Conservation (phyloP, 1,284 basidiomycete genomes). For the Grifola frondosa region DNA sequence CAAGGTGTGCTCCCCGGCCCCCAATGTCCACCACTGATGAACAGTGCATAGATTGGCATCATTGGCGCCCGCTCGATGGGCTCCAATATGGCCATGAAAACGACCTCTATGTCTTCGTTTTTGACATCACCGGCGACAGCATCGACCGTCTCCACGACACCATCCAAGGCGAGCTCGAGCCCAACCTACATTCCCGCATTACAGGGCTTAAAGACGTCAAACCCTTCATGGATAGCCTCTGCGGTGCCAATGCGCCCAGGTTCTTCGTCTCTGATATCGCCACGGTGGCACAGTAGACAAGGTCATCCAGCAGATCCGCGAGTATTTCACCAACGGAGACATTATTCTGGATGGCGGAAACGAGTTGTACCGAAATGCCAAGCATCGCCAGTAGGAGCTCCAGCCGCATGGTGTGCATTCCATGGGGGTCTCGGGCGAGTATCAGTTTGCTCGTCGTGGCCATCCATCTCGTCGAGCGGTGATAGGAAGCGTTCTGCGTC, state of each 20-base stretch:
- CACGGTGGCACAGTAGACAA: constrained; percentile 22
- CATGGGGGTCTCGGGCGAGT: constrained; percentile 25
- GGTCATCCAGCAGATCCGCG: constrained; percentile 13
- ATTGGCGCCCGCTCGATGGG: constrained; percentile 28
- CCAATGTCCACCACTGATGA: not conserved
- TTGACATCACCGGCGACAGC: constrained; percentile 18
- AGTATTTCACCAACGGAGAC: constrained; percentile 17
- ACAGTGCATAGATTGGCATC: constrained; percentile 18
- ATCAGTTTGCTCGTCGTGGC: constrained; percentile 23
- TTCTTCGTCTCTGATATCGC: constrained; percentile 25
- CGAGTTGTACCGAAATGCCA: constrained; percentile 23
- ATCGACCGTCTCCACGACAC: constrained; percentile 15
- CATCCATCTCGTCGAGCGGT: constrained; percentile 19
- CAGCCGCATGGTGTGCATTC: constrained; percentile 15
- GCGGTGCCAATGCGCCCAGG: constrained; percentile 17
- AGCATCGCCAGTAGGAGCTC: constrained; percentile 19
- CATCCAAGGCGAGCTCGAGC: constrained; percentile 11
- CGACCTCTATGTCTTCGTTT: constrained; percentile 21
- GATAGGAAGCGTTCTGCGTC: constrained; percentile 18
- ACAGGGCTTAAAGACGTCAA: constrained; percentile 21
- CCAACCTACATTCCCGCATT: constrained; percentile 14
- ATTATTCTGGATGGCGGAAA: constrained; percentile 25
- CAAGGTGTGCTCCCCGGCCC: constrained; percentile 1
- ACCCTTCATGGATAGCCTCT: constrained; percentile 18
- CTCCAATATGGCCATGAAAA: constrained; percentile 26